Conservation (phyloP, 2,329 filamentous ascomycete species). For the Fusarium sacchari region DNA sequence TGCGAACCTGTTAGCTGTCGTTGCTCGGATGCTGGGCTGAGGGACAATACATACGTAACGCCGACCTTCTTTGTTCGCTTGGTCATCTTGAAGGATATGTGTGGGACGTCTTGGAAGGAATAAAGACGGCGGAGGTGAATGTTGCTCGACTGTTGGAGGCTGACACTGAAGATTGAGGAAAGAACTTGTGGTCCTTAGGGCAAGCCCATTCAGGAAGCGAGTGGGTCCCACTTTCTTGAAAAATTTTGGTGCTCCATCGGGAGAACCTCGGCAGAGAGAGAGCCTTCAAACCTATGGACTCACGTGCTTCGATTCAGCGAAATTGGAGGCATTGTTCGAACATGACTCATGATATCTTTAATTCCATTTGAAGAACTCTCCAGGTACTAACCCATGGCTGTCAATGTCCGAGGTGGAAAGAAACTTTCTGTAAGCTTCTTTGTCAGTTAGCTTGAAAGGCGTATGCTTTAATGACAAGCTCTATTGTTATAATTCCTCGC, state of each 20-base stretch:
- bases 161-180: constrained; percentile 46
- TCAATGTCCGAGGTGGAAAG: background rate
- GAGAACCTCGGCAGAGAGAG: constrained; percentile 73
- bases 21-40: constrained; percentile 9
- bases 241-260: constrained; percentile 11
- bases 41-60: constrained; percentile 71
- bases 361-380: background rate
- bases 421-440: background rate
- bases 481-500: background rate
- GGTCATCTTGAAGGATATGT: constrained; percentile 77
- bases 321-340: background rate
- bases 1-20: constrained; percentile 47
- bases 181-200: constrained; percentile 55
- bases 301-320: background rate
- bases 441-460: background rate
- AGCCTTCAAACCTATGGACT: background rate
- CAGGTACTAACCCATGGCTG: background rate
- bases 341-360: constrained; percentile 17
- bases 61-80: constrained; percentile 98
- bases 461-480: background rate
- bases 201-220: constrained; percentile 52
- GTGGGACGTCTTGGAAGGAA: constrained; percentile 49
- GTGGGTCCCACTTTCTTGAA: constrained; percentile 39
- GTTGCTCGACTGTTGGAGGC: constrained; percentile 46
- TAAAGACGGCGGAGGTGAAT: constrained; percentile 47